Base-by-base conservation (phyloP, 164 flowering plant genomes). In the Berberis vulgaris region DNA sequence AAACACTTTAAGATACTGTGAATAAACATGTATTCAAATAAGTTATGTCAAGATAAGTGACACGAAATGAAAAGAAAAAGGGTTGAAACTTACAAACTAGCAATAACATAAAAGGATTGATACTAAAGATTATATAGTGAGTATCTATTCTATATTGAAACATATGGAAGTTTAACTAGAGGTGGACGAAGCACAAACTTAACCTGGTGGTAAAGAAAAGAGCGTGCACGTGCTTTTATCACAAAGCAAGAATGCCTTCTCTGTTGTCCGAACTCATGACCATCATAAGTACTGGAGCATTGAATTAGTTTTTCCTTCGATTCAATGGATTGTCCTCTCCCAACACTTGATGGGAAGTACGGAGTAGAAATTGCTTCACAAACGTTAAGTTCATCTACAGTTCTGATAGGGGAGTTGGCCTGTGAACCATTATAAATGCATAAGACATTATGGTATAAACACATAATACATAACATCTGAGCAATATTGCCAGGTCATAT, bases 181-280 rank as follows among this genome's bases (percentile, higher is more conserved):
- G 43, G 1, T 42, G 44, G 60, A 54, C 65, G 57, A 7, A 57
- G 52, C 5, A 45, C 10, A 60, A 58, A 53, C 42, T 67, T 10
- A 55, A 93, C 99, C 99, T 95, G 97, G 74, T 91, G 99, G 69
- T 95, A 95, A 38, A 95, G 96, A 73, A 91, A 95, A 57, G 99
- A 79, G 49, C 89, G 89, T 39, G 96, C 83, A 40, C 97, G 84
- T 66, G 94, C 88, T 57, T 89, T 91, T 43, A 95, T 76, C 44
- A 89, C 84, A 73, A 72, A 82, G 68, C 89, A 87, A 47, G 84
- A 86, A 59, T 91, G 94, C 44, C 71, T 75, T 78, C 73, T 82
- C 74, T 84, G 83, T 43, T 74, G 64, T 56, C 99, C 96, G 80
- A 95, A 95, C 71, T 58, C 80, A 61, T 60, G 65, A 76, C 55